These are phyloP conservation scores for Morella rubra DNA, from an alignment of 306 rosid genomes.

Conservation along the genomic window DNA sequence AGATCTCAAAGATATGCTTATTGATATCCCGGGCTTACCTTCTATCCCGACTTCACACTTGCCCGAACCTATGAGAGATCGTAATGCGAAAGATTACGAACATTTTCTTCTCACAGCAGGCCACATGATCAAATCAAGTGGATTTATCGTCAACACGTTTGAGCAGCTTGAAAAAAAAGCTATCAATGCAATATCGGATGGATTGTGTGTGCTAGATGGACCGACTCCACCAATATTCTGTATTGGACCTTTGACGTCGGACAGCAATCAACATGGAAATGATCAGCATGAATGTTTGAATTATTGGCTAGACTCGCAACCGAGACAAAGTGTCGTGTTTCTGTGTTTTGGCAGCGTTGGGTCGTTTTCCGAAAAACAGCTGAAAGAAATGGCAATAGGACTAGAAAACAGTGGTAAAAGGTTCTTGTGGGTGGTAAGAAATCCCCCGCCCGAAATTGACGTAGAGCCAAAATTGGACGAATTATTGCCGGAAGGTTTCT, in stretches of 20 bases:
- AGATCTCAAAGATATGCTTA: not conserved
- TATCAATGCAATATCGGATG: not conserved
- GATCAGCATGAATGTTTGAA: not conserved
- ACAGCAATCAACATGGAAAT: not conserved
- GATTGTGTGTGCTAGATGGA: not conserved
- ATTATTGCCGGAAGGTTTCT: not conserved
- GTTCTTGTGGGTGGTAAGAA: conserved; percentile 9
- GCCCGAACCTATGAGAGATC: not conserved
- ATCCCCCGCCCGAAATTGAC: not conserved
- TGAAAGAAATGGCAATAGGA: not conserved
- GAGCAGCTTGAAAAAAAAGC: not conserved
- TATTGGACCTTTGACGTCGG: not conserved
- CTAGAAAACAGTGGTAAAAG: conserved; percentile 3
- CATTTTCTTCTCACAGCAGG: not conserved
- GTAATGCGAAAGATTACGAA: not conserved
- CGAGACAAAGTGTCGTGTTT: conserved; percentile 2
- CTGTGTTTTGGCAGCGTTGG: conserved; percentile 4
- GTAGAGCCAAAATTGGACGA: not conserved
- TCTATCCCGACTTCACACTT: not conserved
- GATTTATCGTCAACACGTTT: not conserved
- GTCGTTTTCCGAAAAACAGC: not conserved
- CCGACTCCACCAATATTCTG: not conserved
- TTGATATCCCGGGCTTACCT: conserved; percentile 5
- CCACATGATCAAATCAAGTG: conserved; percentile 5
- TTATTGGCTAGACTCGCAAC: conserved; percentile 8